A percentile compares a stretch with the other conserved stretches of the same genome.
phyloP scores from a whole-genome alignment of 352 stramenopile species.

The Phytopythium vexans region DNA sequence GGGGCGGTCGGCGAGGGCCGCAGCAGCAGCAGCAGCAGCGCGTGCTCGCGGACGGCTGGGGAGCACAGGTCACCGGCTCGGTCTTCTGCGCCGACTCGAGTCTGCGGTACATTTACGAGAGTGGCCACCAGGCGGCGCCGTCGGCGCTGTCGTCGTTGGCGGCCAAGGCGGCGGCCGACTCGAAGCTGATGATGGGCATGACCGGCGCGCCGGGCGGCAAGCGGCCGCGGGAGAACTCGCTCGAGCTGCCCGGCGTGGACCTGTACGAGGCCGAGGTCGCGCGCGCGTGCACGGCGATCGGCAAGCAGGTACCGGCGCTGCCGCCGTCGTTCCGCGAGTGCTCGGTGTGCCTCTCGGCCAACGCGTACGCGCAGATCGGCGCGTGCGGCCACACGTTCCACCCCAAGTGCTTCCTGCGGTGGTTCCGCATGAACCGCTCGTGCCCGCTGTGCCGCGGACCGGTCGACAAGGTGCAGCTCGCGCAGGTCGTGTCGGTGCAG shows the following conservation, averaged over 20 bases:
- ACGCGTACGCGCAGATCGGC: conserved; percentile 68
- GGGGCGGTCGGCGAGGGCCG: not conserved
- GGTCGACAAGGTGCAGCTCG: conserved; percentile 62
- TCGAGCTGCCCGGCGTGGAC: conserved; percentile 38
- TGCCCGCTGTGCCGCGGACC: conserved; percentile 66
- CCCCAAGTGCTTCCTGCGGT: conserved; percentile 71
- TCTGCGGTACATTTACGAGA: conserved; percentile 79
- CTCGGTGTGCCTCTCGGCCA: conserved; percentile 66
- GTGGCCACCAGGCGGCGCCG: conserved; percentile 4
- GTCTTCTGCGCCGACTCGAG: conserved; percentile 84
- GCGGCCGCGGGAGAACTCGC: conserved; percentile 21
- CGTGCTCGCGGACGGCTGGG: conserved; percentile 72
- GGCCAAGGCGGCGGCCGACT: not conserved
- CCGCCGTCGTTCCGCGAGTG: conserved; percentile 67
- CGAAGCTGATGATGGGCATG: not conserved
- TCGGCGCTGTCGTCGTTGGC: conserved; percentile 3
- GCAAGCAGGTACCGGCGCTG: conserved; percentile 34
- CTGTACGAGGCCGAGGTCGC: conserved; percentile 66
- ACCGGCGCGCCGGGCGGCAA: conserved; percentile 10
- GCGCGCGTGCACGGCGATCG: conserved; percentile 47
- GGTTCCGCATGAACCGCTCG: conserved; percentile 71
- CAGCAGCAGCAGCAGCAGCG: conserved; percentile 32
- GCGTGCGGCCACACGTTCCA: conserved; percentile 79
- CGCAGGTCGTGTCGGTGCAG: conserved; percentile 38
- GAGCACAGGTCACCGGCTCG: conserved; percentile 40